A percentile compares a stretch with the other conserved stretches of the same genome.
These are phyloP conservation scores for Curvularia sp. DNA, from an alignment of 2,329 filamentous ascomycete species.

Conservation along the genomic window DNA sequence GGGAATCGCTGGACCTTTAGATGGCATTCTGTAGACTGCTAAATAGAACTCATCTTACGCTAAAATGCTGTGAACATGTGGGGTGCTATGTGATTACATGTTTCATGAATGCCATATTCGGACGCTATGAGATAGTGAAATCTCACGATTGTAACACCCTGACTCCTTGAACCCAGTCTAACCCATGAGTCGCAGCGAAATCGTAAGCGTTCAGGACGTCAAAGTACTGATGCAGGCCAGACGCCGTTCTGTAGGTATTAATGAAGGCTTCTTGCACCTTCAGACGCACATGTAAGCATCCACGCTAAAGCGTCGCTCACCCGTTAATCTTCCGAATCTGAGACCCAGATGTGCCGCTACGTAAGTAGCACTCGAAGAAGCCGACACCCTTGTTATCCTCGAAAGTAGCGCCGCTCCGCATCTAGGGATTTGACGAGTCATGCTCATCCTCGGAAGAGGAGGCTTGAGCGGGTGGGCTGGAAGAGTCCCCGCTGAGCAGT, in stretches of 20 bases:
- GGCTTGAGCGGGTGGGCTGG: not conserved
- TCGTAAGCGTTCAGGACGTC: not conserved
- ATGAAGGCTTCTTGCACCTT: not conserved
- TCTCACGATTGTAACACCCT: not conserved
- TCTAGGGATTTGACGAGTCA: no score
- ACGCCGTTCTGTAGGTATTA: not conserved
- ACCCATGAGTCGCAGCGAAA: not conserved
- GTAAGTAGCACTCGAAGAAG: not conserved
- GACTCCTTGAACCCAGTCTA: not conserved
- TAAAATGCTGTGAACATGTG: not conserved
- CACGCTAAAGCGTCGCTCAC: not conserved
- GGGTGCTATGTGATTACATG: not conserved
- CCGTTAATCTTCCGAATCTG: not conserved
- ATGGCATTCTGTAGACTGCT: constrained; percentile 4
- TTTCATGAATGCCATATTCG: not conserved
- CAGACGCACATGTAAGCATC: not conserved
- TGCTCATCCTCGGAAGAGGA: not conserved
- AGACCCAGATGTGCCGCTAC: not conserved
- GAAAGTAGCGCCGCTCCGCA: not conserved
- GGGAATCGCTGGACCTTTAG: constrained; percentile 22
- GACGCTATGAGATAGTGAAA: not conserved
- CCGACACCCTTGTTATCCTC: constrained; percentile 1
- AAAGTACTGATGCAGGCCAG: not conserved
- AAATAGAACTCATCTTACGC: not conserved
- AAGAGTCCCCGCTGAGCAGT: not conserved